These are phyloP conservation scores for Neoboletus subvelutipes DNA, from an alignment of 768 basidiomycete species.

Conservation along the genomic window DNA sequence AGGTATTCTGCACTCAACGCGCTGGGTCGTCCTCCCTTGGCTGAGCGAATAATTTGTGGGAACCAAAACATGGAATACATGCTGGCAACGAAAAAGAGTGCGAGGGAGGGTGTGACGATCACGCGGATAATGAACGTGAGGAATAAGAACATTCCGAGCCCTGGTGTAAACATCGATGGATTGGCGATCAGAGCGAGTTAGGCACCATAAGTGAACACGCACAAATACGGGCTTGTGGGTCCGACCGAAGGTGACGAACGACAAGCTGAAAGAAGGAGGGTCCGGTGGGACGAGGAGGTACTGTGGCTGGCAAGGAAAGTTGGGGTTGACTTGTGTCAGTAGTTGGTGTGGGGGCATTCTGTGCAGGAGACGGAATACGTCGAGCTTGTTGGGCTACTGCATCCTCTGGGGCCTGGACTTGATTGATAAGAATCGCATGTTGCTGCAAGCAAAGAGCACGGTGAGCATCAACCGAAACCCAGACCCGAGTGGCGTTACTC, in stretches of 20 bases:
- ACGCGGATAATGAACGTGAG: constrained; percentile 74
- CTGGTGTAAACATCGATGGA: constrained; percentile 35
- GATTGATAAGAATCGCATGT: constrained; percentile 77
- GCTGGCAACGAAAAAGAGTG: constrained; percentile 60
- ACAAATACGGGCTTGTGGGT: constrained; percentile 75
- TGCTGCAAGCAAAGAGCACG: constrained; percentile 47
- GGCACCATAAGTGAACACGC: constrained; percentile 24
- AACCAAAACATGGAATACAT: constrained; percentile 84
- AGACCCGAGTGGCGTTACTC: constrained; percentile 26
- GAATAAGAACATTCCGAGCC: constrained; percentile 66
- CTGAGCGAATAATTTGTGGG: constrained; percentile 80
- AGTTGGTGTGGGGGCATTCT: constrained; percentile 2
- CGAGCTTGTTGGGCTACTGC: constrained; percentile 33
- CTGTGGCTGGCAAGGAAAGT: constrained; percentile 21
- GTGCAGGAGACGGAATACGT: constrained; percentile 7
- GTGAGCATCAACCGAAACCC: background rate
- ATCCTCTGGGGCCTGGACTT: constrained; percentile 81
- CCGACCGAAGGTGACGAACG: constrained; percentile 58
- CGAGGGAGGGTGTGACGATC: constrained; percentile 63
- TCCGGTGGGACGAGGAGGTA: constrained; percentile 15
- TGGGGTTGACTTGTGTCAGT: constrained; percentile 12
- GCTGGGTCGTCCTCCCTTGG: constrained; percentile 64
- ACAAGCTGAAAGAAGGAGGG: constrained; percentile 47
- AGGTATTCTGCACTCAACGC: constrained; percentile 71
- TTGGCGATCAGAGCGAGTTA: background rate